phyloP scores from a whole-genome alignment of 805 yeast species.

The Suhomyces tanzawaensis region DNA sequence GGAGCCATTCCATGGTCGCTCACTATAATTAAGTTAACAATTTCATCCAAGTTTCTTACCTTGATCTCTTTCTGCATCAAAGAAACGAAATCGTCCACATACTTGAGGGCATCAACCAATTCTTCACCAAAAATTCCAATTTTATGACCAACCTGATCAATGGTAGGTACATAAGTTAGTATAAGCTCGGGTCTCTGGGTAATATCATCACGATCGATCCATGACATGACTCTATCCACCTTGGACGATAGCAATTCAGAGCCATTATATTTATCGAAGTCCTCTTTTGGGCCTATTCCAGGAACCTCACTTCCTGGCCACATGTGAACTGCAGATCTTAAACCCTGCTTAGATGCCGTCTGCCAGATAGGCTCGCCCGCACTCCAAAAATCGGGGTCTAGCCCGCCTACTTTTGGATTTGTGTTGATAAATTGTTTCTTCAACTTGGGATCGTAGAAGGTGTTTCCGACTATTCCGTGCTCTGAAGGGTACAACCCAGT shows the following conservation, averaged over 20 bases:
- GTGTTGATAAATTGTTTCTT: conserved; percentile 62
- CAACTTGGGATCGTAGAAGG: conserved; percentile 63
- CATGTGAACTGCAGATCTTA: conserved; percentile 81
- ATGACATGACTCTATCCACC: conserved; percentile 52
- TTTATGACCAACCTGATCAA: conserved; percentile 76
- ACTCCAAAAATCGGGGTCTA: conserved; percentile 65
- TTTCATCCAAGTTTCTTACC: conserved; percentile 54
- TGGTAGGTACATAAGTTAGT: conserved; percentile 74
- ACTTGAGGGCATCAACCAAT: conserved; percentile 49
- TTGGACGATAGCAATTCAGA: conserved; percentile 59
- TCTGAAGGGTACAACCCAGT: conserved; percentile 82
- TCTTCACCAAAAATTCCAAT: conserved; percentile 65
- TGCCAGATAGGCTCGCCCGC: conserved; percentile 91
- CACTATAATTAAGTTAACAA: conserved; percentile 73
- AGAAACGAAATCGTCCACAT: conserved; percentile 66
- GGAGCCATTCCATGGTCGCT: conserved; percentile 97
- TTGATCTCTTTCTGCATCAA: conserved; percentile 46
- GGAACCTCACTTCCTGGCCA: conserved; percentile 92
- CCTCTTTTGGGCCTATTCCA: conserved; percentile 49
- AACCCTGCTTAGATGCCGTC: conserved; percentile 63
- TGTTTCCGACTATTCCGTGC: conserved; percentile 86
- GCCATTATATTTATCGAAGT: conserved; percentile 63
- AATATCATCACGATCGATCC: conserved; percentile 60
- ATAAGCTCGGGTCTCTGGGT: conserved; percentile 69
- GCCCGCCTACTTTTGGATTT: conserved; percentile 47